phyloP scores from a whole-genome alignment of 2,329 filamentous ascomycete species.

The Xylaria sp. region DNA sequence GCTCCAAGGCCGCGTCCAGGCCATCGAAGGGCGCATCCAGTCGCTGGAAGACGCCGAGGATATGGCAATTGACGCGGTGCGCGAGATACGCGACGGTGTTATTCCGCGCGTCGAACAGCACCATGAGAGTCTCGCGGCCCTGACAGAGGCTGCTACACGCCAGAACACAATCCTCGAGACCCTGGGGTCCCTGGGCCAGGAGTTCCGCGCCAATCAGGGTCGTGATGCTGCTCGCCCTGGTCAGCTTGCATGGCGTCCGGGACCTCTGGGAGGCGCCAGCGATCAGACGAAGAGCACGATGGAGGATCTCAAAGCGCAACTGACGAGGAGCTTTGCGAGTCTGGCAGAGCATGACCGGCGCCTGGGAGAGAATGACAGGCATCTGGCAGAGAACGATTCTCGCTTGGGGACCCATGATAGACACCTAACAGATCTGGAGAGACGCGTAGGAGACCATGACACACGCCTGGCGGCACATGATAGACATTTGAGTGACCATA shows the following conservation, averaged over 20 bases:
- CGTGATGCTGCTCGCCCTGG: slow-evolving; percentile 32
- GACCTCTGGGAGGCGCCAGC: slow-evolving; percentile 28
- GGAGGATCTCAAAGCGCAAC: slow-evolving; percentile 37
- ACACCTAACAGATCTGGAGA: slow-evolving; percentile 31
- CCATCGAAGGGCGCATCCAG: slow-evolving; percentile 34
- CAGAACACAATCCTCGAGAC: slow-evolving; percentile 33
- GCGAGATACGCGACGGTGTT: slow-evolving; percentile 36
- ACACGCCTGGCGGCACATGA: slow-evolving; percentile 28
- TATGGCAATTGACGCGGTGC: slow-evolving; percentile 40
- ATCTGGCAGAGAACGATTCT: slow-evolving; percentile 25
- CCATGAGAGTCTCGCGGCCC: slow-evolving; percentile 26
- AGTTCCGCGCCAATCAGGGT: slow-evolving; percentile 35
- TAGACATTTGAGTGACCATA: slow-evolving; percentile 31
- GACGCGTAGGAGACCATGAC: slow-evolving; percentile 29
- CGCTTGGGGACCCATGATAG: slow-evolving; percentile 20
- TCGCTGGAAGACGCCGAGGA: slow-evolving; percentile 40
- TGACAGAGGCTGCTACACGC: slow-evolving; percentile 25
- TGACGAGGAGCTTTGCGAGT: slow-evolving; percentile 35
- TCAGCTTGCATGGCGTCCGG: slow-evolving; percentile 37
- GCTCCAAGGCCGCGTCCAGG: slow-evolving; percentile 32
- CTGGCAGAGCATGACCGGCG: slow-evolving; percentile 34
- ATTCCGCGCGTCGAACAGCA: slow-evolving; percentile 35
- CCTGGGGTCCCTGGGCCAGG: slow-evolving; percentile 30
- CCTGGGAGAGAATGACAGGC: slow-evolving; percentile 29
- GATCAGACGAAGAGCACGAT: slow-evolving; percentile 34